phyloP scores from a whole-genome alignment of 768 basidiomycete species.

The Stropharia rugosoannulata region DNA sequence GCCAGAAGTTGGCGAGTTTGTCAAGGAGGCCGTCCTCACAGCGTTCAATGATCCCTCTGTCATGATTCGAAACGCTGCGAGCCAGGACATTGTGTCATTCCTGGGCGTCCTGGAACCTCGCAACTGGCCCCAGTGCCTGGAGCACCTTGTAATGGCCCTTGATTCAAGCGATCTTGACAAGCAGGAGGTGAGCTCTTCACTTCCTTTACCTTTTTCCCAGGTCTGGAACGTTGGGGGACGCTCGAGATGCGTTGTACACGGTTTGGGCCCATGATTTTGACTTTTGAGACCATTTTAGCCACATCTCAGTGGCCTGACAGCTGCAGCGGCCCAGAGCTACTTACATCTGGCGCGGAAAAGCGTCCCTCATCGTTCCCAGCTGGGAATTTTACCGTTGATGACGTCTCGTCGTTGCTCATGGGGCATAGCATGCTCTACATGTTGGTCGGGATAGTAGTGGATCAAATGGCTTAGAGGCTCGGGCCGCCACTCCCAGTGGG shows the following conservation, averaged over 20 bases:
- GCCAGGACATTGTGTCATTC: slow-evolving; percentile 89
- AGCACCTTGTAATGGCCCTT: slow-evolving; percentile 77
- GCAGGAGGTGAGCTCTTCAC: slow-evolving; percentile 72
- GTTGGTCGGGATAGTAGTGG: too few species aligned
- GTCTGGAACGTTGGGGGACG: background rate
- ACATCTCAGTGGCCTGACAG: too few species aligned
- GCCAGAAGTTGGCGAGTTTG: slow-evolving; percentile 65
- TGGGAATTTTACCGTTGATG: too few species aligned
- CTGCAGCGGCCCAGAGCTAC: too few species aligned
- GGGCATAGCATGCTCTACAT: too few species aligned
- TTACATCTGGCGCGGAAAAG: too few species aligned
- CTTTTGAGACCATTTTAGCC: too few species aligned
- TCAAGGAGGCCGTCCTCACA: slow-evolving; percentile 73
- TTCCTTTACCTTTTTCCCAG: background rate
- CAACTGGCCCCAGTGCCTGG: slow-evolving; percentile 95
- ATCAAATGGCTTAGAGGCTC: too few species aligned
- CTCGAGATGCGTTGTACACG: background rate
- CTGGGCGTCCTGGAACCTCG: slow-evolving; percentile 85
- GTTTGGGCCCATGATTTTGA: too few species aligned
- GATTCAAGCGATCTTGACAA: slow-evolving; percentile 72
- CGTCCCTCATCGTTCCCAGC: too few species aligned
- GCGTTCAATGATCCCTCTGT: slow-evolving; percentile 80
- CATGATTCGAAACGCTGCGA: slow-evolving; percentile 93
- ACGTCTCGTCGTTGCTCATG: too few species aligned
- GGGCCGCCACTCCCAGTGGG: too few species aligned